Evolutionary conservation across 2,329 filamentous ascomycete genomes (phyloP).

Genomic region (Pleurostoma richardsiae): DNA sequence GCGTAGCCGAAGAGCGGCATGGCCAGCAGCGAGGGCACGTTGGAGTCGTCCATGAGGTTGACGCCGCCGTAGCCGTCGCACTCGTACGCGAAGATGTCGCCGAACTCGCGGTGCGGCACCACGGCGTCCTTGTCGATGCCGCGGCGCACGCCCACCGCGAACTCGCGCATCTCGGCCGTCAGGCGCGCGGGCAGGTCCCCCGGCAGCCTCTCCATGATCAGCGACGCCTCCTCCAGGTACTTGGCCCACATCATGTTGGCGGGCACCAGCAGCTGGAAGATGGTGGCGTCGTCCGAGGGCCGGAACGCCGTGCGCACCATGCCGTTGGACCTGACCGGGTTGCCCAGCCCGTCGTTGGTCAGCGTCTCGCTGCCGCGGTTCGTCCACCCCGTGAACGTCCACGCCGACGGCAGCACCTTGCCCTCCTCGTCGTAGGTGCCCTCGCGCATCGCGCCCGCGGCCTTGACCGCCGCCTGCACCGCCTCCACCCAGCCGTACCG

Average conservation of each 20-base stretch:
- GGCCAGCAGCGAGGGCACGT: constrained; percentile 62
- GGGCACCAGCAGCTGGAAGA: constrained; percentile 74
- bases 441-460: constrained; percentile 60
- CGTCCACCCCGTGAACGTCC: constrained; percentile 71
- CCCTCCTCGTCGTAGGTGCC: constrained; percentile 62
- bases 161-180: constrained; percentile 45
- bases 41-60: constrained; percentile 68
- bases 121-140: constrained; percentile 70
- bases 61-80: constrained; percentile 67
- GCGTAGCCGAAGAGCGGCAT: constrained; percentile 59
- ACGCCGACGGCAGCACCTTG: constrained; percentile 48
- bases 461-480: constrained; percentile 58
- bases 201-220: constrained; percentile 42
- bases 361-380: constrained; percentile 71
- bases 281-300: constrained; percentile 78
- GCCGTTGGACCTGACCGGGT: constrained; percentile 71
- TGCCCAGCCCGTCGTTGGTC: constrained; percentile 67
- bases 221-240: constrained; percentile 47
- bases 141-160: constrained; percentile 58
- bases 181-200: constrained; percentile 38
- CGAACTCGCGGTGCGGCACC: constrained; percentile 52
- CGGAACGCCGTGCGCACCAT: constrained; percentile 77
- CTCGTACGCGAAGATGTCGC: constrained; percentile 71
- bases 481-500: constrained; percentile 63
- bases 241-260: constrained; percentile 69